phyloP scores from a whole-genome alignment of 2,329 filamentous ascomycete species.

The Fusarium mundagurra region DNA sequence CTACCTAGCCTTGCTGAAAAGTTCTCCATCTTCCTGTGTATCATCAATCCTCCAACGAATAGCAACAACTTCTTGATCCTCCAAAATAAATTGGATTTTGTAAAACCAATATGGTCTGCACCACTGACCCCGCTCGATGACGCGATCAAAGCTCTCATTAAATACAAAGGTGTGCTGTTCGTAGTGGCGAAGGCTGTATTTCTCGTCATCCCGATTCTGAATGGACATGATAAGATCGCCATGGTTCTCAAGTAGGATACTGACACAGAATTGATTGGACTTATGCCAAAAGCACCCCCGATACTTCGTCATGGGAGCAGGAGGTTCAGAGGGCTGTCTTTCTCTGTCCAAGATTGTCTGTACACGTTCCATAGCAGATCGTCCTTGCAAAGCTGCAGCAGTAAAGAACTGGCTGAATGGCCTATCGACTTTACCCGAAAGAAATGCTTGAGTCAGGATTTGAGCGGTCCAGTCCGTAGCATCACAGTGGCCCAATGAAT shows the following conservation, averaged over 20 bases:
- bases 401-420: background rate
- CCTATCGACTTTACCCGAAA: background rate
- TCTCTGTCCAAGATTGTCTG: background rate
- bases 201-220: background rate
- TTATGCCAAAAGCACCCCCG: background rate
- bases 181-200: background rate
- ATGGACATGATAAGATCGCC: background rate
- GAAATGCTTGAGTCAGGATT: background rate
- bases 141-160: background rate
- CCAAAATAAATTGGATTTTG: background rate
- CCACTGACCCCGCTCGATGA: background rate
- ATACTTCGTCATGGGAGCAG: background rate
- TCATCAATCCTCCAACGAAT: background rate
- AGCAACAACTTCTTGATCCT: background rate
- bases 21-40: background rate
- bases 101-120: background rate
- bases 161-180: background rate
- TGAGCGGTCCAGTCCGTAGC: background rate
- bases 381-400: background rate
- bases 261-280: background rate
- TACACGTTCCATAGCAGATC: background rate
- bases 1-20: background rate
- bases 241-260: background rate
- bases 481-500: background rate
- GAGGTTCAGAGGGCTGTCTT: background rate